Percentiles rank a stretch among this genome's conserved stretches.
Evolutionary conservation across 306 rosid species (phyloP).

Genomic region (Hylodesmum podocarpum): DNA sequence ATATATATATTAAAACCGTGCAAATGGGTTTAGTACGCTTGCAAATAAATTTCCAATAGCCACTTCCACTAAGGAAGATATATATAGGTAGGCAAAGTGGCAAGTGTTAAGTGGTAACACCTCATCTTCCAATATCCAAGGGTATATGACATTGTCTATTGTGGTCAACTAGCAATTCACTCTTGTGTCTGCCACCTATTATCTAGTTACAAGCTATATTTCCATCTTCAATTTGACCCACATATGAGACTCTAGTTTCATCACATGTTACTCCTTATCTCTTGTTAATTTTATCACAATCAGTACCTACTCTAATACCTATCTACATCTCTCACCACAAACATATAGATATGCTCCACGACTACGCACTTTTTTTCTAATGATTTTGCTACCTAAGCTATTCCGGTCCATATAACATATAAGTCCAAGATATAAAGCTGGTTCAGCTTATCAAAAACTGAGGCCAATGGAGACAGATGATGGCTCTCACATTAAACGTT

Average conservation of each 20-base stretch:
- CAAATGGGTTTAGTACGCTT: no score
- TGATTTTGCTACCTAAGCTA: background rate
- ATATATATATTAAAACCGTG: no score
- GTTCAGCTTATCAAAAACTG: background rate
- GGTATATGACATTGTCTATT: constrained; percentile 11
- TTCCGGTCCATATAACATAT: background rate
- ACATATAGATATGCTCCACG: constrained; percentile 1
- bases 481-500: constrained; percentile 1
- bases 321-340: background rate
- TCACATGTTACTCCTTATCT: background rate
- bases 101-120: constrained; percentile 39
- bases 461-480: background rate
- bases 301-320: background rate
- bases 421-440: background rate
- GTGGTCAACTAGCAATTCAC: constrained; percentile 44
- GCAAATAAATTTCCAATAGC: background rate
- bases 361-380: background rate
- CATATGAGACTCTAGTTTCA: background rate
- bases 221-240: background rate
- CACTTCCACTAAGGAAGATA: background rate
- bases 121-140: constrained; percentile 46
- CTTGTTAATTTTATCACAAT: background rate
- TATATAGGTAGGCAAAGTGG: background rate
- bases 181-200: constrained; percentile 49
- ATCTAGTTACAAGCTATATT: background rate